Evolutionary conservation across 2,329 filamentous ascomycete species (phyloP).

Genomic region (Microsporum audouinii): DNA sequence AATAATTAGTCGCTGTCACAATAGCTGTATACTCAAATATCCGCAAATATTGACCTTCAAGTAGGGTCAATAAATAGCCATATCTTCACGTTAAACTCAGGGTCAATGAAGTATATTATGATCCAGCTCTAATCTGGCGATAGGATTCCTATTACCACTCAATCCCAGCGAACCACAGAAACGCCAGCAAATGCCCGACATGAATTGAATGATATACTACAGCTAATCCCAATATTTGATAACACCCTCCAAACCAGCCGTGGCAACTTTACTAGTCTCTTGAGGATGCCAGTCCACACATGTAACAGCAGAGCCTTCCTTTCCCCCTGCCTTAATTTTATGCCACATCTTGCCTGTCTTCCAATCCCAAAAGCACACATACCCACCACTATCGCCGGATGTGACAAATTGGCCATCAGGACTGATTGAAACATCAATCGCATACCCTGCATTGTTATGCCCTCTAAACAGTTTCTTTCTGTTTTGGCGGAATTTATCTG

Average conservation of each 20-base stretch:
- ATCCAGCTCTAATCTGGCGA: background rate
- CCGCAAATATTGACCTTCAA: background rate
- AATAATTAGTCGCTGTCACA: background rate
- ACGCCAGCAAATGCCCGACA: background rate
- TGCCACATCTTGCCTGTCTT: constrained; percentile 99
- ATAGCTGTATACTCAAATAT: background rate
- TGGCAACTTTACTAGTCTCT: constrained; percentile 87
- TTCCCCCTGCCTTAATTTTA: constrained; percentile 64
- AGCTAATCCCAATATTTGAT: constrained; percentile 86
- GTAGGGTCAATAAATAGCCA: background rate
- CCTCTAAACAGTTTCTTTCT: constrained; percentile 93
- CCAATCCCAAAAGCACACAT: constrained; percentile 96
- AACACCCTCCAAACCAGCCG: constrained; percentile 75
- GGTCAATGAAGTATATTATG: background rate
- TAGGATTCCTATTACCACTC: background rate
- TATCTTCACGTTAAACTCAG: background rate
- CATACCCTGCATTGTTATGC: constrained; percentile 91
- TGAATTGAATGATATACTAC: background rate
- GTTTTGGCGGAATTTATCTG: constrained; percentile 94
- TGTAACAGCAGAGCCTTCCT: constrained; percentile 67
- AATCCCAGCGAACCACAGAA: background rate
- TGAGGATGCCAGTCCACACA: constrained; percentile 93
- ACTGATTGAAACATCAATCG: constrained; percentile 76
- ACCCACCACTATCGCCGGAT: constrained; percentile 77
- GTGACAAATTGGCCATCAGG: constrained; percentile 87